A percentile compares a stretch with the other conserved stretches of the same genome.
These are phyloP conservation scores for Globisporangium cylindrosporum DNA, from an alignment of 352 stramenopile species.

Conservation along the genomic window DNA sequence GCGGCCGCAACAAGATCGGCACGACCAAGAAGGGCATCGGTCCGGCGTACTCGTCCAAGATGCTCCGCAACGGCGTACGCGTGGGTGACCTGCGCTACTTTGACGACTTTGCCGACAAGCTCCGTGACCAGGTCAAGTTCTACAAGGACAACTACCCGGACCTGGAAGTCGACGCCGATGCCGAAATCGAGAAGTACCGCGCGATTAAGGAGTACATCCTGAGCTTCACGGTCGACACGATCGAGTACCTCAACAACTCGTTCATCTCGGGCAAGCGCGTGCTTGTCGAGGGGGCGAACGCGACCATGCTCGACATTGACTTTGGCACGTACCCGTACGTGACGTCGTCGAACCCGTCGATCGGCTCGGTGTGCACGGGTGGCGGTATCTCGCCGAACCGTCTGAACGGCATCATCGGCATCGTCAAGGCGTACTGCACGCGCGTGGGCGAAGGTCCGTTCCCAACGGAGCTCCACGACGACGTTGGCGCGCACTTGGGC, in stretches of 20 bases:
- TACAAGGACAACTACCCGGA: conserved; percentile 90
- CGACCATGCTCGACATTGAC: conserved; percentile 99
- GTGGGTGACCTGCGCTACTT: conserved; percentile 94
- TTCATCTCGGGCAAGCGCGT: conserved; percentile 96
- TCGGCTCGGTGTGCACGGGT: conserved; percentile 96
- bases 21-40: conserved; percentile 99
- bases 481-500: conserved; percentile 89
- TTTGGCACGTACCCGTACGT: conserved; percentile 99
- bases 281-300: conserved; percentile 98
- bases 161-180: conserved; percentile 73
- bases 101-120: conserved; percentile 87
- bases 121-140: conserved; percentile 90
- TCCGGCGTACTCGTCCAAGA: conserved; percentile 98
- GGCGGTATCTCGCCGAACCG: conserved; percentile 93
- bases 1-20: conserved; percentile 96
- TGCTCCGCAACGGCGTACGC: conserved; percentile 96
- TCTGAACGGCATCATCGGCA: conserved; percentile 95
- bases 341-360: conserved; percentile 97
- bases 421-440: conserved; percentile 99
- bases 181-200: conserved; percentile 85
- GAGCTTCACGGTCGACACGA: conserved; percentile 93
- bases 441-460: conserved; percentile 98
- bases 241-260: conserved; percentile 95
- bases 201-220: conserved; percentile 83
- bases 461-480: conserved; percentile 96